Conservation (phyloP, 2,329 filamentous ascomycete genomes). For the Diaporthe velutina region DNA sequence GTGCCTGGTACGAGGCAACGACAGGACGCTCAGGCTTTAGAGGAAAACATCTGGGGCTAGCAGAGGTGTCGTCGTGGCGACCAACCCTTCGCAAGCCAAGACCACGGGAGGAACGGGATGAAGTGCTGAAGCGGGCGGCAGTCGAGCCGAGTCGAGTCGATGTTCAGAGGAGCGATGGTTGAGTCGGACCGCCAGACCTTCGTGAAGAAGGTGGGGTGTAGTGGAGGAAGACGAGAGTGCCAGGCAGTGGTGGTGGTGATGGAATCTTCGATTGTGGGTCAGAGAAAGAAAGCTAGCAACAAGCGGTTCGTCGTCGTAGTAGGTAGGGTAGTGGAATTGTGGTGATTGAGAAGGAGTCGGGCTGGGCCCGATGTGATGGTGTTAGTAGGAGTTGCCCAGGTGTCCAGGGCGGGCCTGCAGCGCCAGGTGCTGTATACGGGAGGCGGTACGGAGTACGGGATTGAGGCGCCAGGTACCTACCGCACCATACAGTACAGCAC, state of each 20-base stretch:
- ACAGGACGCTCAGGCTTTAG: conserved; percentile 26
- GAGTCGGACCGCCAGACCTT: conserved; percentile 35
- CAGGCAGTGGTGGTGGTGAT: conserved; percentile 32
- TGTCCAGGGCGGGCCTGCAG: conserved; percentile 9
- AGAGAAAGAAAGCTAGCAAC: conserved; percentile 24
- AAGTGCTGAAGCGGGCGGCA: not conserved
- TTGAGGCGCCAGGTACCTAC: not conserved
- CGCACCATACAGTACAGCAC: not conserved
- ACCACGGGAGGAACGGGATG: conserved; percentile 22
- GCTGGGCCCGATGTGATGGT: conserved; percentile 5
- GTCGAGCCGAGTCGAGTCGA: conserved; percentile 8
- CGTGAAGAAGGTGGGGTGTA: conserved; percentile 38
- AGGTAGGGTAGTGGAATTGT: conserved; percentile 27
- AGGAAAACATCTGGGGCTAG: conserved; percentile 33
- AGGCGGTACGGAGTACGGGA: conserved; percentile 18
- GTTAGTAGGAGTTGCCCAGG: conserved; percentile 18
- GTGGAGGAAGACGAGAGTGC: conserved; percentile 9
- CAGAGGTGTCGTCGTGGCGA: conserved; percentile 30
- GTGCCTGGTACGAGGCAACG: conserved; percentile 29
- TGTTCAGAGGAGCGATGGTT: not conserved
- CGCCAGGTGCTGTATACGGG: conserved; percentile 10
- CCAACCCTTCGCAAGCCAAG: conserved; percentile 30
- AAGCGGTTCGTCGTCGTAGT: conserved; percentile 12
- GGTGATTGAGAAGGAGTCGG: conserved; percentile 21
- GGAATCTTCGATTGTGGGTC: conserved; percentile 40